These are phyloP conservation scores for Lenwebbia sp. DNA, from an alignment of 345 rosid genomes.

Conservation along the genomic window DNA sequence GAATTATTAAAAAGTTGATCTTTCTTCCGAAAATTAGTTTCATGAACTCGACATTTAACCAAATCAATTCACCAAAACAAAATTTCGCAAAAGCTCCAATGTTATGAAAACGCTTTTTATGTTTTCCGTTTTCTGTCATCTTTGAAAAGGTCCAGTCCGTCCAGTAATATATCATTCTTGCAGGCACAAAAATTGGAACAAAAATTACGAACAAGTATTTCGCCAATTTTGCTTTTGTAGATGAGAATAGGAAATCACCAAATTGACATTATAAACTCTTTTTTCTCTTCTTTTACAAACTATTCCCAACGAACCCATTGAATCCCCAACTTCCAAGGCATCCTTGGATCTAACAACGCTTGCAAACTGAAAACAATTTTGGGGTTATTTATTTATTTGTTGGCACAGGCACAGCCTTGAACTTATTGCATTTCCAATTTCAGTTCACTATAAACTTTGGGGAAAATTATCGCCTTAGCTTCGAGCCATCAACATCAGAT, in stretches of 20 bases:
- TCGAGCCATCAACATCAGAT: not conserved
- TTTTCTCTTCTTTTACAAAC: not conserved
- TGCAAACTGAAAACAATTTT: not conserved
- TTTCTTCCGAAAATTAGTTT: not conserved
- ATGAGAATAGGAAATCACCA: not conserved
- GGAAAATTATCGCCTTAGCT: not conserved
- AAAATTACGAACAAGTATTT: not conserved
- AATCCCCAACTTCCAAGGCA: not conserved
- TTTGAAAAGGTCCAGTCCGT: not conserved
- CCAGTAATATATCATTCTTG: not conserved
- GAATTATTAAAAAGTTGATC: not conserved
- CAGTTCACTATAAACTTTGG: not conserved
- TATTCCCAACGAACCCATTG: not conserved
- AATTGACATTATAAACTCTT: not conserved
- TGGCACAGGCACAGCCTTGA: not conserved
- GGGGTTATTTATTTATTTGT: not conserved
- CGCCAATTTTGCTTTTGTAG: not conserved
- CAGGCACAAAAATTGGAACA: not conserved
- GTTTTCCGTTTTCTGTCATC: not conserved
- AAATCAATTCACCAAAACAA: not conserved
- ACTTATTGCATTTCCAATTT: not conserved
- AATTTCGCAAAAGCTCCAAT: not conserved
- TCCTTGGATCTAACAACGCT: not conserved
- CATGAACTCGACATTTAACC: not conserved
- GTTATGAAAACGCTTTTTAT: not conserved